These are phyloP conservation scores for Nepenthes gracilis DNA, from an alignment of 148 eudicot species.

Conservation along the genomic window DNA sequence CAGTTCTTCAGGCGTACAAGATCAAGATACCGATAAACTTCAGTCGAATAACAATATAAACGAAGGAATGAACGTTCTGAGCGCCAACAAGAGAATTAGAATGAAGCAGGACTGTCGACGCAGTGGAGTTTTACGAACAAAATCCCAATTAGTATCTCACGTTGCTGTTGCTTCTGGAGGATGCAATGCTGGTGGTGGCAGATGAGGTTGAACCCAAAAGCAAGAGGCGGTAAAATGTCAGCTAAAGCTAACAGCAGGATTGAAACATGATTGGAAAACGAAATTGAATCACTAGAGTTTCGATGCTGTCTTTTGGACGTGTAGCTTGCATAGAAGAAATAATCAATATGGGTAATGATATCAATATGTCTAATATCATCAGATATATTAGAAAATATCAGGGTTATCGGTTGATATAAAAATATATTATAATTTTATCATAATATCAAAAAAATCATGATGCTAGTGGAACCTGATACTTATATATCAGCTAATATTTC, in stretches of 20 bases:
- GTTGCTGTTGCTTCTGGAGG: constrained; percentile 18
- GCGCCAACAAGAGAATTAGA: constrained; percentile 15
- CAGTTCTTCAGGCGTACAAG: constrained; percentile 25
- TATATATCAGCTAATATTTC: no score
- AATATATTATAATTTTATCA: no score
- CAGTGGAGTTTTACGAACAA: constrained; percentile 8
- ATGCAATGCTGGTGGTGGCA: constrained; percentile 10
- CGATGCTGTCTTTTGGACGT: no score
- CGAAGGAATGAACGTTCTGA: constrained; percentile 19
- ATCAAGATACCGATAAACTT: constrained; percentile 8
- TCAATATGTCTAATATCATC: no score
- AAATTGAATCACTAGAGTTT: no score
- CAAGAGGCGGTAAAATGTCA: constrained; percentile 56
- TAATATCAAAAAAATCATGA: no score
- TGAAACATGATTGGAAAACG: not conserved
- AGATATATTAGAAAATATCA: no score
- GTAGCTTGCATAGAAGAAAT: no score
- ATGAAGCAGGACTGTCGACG: constrained; percentile 13
- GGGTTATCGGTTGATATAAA: no score
- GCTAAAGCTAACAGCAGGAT: not conserved
- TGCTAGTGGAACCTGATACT: no score
- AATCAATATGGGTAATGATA: no score
- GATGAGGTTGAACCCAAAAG: constrained; percentile 31
- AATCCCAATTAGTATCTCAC: constrained; percentile 2
- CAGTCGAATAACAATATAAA: constrained; percentile 6